These are phyloP conservation scores for Cicer pinnatifidum DNA, from an alignment of 306 rosid species.

Conservation along the genomic window DNA sequence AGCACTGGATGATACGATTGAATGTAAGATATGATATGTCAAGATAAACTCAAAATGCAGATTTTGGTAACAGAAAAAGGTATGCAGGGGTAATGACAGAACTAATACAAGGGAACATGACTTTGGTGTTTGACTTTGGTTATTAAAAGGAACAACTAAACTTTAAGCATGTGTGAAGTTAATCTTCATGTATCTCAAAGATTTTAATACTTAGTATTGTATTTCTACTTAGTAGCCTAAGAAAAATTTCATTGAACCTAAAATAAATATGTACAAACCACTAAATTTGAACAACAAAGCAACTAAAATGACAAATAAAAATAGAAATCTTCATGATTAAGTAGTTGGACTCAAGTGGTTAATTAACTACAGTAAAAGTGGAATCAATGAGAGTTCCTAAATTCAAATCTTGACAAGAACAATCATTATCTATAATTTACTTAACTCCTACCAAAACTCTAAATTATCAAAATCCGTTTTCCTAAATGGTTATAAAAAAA, in stretches of 20 bases:
- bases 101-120: slow-evolving; percentile 17
- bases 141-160: slow-evolving; percentile 18
- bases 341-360: no score
- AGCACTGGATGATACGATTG: no score
- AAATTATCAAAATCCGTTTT: no score
- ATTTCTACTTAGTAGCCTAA: slow-evolving; percentile 17
- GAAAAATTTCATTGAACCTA: slow-evolving; percentile 1
- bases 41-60: no score
- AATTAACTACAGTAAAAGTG: no score
- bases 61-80: no score
- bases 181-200: not conserved
- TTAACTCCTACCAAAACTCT: no score
- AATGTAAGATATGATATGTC: no score
- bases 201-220: not conserved
- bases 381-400: no score
- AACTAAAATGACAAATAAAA: slow-evolving; percentile 8
- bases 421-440: no score
- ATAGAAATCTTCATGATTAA: not conserved
- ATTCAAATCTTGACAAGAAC: no score
- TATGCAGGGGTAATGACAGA: slow-evolving; percentile 27
- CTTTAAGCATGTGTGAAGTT: not conserved
- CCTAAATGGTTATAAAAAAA: no score
- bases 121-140: slow-evolving; percentile 9
- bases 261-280: not conserved
- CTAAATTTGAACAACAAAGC: slow-evolving; percentile 1